phyloP scores from a whole-genome alignment of 805 yeast species.

The Kluyveromyces siamensis region DNA sequence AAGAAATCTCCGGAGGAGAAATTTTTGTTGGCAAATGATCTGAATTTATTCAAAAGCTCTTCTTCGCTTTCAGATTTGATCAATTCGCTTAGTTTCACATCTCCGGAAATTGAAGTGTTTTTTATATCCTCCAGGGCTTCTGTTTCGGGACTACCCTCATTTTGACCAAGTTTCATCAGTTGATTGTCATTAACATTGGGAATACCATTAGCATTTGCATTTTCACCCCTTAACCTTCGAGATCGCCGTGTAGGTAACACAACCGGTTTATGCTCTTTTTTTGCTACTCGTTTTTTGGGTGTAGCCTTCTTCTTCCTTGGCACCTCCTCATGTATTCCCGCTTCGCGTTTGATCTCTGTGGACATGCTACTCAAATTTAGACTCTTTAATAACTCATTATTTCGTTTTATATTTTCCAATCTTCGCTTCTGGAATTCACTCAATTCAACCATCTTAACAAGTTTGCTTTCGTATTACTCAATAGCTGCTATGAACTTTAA shows the following conservation, averaged over 20 bases:
- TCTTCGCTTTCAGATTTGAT: slow-evolving; percentile 34
- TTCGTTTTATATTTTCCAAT: slow-evolving; percentile 73
- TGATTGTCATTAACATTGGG: slow-evolving; percentile 21
- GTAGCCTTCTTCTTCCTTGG: slow-evolving; percentile 13
- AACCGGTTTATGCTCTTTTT: slow-evolving; percentile 14
- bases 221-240: slow-evolving; percentile 64
- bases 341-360: slow-evolving; percentile 42
- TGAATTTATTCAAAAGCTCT: slow-evolving; percentile 24
- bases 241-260: slow-evolving; percentile 63
- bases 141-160: slow-evolving; percentile 14
- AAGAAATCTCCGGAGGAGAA: slow-evolving; percentile 68
- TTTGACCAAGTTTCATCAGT: slow-evolving; percentile 12
- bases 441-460: slow-evolving; percentile 20
- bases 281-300: slow-evolving; percentile 18
- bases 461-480: neutral
- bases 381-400: slow-evolving; percentile 62
- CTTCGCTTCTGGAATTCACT: slow-evolving; percentile 66
- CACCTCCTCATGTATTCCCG: slow-evolving; percentile 28
- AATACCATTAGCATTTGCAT: slow-evolving; percentile 38
- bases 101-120: slow-evolving; percentile 54
- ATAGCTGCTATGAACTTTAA: neutral
- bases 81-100: slow-evolving; percentile 53
- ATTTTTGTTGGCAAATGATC: slow-evolving; percentile 20
- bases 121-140: slow-evolving; percentile 43
- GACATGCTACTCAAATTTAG: slow-evolving; percentile 58